These are phyloP conservation scores for Austroboletus eburneus DNA, from an alignment of 768 basidiomycete genomes.

Conservation along the genomic window DNA sequence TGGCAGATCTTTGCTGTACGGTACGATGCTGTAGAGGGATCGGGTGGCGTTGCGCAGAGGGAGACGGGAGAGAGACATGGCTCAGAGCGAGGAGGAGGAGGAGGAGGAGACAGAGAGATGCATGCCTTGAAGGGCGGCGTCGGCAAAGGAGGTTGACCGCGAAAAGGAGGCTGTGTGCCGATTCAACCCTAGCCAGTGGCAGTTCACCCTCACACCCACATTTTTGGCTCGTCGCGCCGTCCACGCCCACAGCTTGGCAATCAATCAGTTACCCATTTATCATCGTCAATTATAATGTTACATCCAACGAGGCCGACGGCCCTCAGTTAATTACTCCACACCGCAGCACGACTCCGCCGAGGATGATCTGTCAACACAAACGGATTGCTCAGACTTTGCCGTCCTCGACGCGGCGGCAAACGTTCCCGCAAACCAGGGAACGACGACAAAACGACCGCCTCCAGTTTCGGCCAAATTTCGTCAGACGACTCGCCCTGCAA, in stretches of 20 bases:
- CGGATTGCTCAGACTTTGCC: constrained; percentile 53
- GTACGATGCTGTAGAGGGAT: constrained; percentile 19
- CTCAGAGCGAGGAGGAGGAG: neutral
- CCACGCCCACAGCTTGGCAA: no score
- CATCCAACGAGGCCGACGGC: neutral
- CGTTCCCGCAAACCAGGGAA: constrained; percentile 61
- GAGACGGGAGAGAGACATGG: constrained; percentile 8
- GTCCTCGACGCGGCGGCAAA: constrained; percentile 40
- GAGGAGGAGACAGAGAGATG: constrained; percentile 1
- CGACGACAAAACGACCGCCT: constrained; percentile 48
- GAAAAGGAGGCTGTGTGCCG: constrained; percentile 10
- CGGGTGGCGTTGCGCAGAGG: constrained; percentile 7
- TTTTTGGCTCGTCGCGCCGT: no score
- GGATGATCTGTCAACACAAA: constrained; percentile 33
- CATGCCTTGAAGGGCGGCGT: constrained; percentile 19
- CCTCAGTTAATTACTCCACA: constrained; percentile 18
- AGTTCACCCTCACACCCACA: neutral
- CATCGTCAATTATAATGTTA: no score
- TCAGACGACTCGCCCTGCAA: constrained; percentile 75
- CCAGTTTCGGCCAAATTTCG: constrained; percentile 87
- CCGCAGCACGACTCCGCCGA: constrained; percentile 8
- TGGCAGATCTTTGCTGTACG: constrained; percentile 39
- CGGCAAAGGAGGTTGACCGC: no score
- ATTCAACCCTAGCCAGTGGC: neutral
- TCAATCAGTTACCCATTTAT: no score